Evolutionary conservation across 441 rosid species (phyloP), one percentile per base, ranked within the genome.

Genomic region (Pelargonium cotyledonis): DNA sequence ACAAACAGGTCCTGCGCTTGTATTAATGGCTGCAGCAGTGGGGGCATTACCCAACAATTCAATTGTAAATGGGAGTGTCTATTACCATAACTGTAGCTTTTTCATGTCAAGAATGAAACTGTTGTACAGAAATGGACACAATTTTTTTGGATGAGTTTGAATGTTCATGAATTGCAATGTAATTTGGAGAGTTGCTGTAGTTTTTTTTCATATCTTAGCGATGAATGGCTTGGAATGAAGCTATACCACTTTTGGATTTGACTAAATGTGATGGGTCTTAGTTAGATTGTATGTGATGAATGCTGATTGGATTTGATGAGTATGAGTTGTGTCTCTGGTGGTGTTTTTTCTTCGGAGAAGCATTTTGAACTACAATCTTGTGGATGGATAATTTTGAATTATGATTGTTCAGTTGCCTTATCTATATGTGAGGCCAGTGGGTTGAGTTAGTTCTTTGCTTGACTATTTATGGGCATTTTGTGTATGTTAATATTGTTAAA

Each of bases 1-100:
- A 74, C 75, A 76, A 76, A 78, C 76, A 81, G 89, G 80, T 78
- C 71, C 64, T 78, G 79, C 77, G 82, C 77, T 70, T 82, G 80
- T 79, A 81, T 73, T 77, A 79, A 75, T 83, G 80, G 87, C 77
- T 81, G 85, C 83, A 69, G 82, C 86, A 64, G 74, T 78, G 78
- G 83, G 74, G 85, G 82, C 77, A 73, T 74, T 78, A 74, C 79
- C 84, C 75, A 67, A 74, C 78, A 72, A 72, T 74, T 70, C 66
- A 60, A 66, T 67, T 81, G 80, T 82, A 78, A 40, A 71, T 71
- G 80, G 85, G 83, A 77, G 79, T 85, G 89, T 81, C 87, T 77
- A 47, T 80, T 82, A 70, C 80, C 77, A 63, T 72, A 75, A 72
- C 80, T 80, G 81, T 81, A 81, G 82, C 69, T 75, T 74, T 75